A percentile compares a stretch with the other conserved stretches of the same genome.
phyloP scores from a whole-genome alignment of 495 filamentous ascomycete species.

The Daldinia bambusicola region DNA sequence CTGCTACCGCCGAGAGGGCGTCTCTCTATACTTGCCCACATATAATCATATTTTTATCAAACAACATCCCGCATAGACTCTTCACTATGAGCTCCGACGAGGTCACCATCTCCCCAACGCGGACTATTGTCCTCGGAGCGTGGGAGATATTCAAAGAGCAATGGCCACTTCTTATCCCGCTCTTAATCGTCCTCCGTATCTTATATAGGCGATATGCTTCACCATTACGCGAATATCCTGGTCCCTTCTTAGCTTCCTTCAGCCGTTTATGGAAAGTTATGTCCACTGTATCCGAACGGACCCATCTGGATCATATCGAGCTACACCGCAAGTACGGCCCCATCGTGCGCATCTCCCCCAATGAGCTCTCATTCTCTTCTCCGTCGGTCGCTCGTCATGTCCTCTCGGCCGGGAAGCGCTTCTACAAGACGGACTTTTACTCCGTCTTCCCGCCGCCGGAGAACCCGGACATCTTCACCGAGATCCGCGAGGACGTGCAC shows the following conservation, averaged over 20 bases:
- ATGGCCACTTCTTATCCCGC: slow-evolving; percentile 51
- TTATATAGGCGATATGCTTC: slow-evolving; percentile 57
- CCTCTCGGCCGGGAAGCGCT: slow-evolving; percentile 62
- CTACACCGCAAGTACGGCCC: slow-evolving; percentile 65
- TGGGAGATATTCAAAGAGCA: slow-evolving; percentile 48
- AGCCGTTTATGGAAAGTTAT: slow-evolving; percentile 59
- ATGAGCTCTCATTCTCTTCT: slow-evolving; percentile 64
- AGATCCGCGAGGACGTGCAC: slow-evolving; percentile 64
- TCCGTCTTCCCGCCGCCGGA: slow-evolving; percentile 65
- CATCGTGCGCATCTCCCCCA: slow-evolving; percentile 66
- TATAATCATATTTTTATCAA: background rate
- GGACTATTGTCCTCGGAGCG: slow-evolving; percentile 44
- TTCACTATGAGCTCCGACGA: slow-evolving; percentile 46
- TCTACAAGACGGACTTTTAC: slow-evolving; percentile 67
- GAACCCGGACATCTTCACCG: slow-evolving; percentile 69
- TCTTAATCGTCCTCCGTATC: slow-evolving; percentile 47
- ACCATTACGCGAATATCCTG: slow-evolving; percentile 59
- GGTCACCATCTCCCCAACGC: slow-evolving; percentile 45
- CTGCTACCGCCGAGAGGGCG: background rate
- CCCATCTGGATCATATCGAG: slow-evolving; percentile 58
- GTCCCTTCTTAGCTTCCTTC: slow-evolving; percentile 61
- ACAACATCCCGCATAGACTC: background rate
- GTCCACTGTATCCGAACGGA: slow-evolving; percentile 51
- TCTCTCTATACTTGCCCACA: slow-evolving; percentile 1
- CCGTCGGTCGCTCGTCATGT: slow-evolving; percentile 60